Conservation (phyloP, 2,329 filamentous ascomycete species). For the Cladosporium cucumerinum region DNA sequence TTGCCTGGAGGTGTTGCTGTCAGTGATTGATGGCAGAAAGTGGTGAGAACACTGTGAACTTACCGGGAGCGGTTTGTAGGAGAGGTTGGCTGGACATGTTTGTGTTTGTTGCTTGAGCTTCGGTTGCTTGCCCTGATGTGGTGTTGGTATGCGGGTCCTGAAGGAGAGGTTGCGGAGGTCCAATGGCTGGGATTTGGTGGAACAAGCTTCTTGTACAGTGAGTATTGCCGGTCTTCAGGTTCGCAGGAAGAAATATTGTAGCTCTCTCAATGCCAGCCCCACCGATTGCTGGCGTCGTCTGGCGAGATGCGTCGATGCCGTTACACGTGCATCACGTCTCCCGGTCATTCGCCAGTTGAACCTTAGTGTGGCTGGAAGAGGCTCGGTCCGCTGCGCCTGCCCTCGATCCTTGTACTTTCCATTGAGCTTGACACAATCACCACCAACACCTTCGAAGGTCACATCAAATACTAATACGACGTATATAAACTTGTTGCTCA, state of each 20-base stretch:
- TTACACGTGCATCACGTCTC: not conserved
- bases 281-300: not conserved
- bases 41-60: conserved; percentile 25
- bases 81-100: conserved; percentile 95
- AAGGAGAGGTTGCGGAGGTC: conserved; percentile 2
- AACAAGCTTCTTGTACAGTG: not conserved
- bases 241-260: conserved; percentile 11
- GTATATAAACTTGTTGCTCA: not conserved
- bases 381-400: not conserved
- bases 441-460: not conserved
- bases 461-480: not conserved
- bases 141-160: not conserved
- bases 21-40: conserved; percentile 17
- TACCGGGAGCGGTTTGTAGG: conserved; percentile 89
- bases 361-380: not conserved
- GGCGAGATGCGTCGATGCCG: not conserved
- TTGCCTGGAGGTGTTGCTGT: conserved; percentile 62
- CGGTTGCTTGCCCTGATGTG: conserved; percentile 14
- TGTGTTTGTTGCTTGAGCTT: conserved; percentile 18
- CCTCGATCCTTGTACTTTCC: not conserved
- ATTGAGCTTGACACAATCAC: not conserved
- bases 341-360: not conserved
- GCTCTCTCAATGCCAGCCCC: conserved; percentile 5
- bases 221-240: conserved; percentile 4
- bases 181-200: not conserved